Evolutionary conservation across 768 basidiomycete genomes (phyloP), one percentile per base, ranked within the genome.

Genomic region (Paxillus ammoniavirescens): DNA sequence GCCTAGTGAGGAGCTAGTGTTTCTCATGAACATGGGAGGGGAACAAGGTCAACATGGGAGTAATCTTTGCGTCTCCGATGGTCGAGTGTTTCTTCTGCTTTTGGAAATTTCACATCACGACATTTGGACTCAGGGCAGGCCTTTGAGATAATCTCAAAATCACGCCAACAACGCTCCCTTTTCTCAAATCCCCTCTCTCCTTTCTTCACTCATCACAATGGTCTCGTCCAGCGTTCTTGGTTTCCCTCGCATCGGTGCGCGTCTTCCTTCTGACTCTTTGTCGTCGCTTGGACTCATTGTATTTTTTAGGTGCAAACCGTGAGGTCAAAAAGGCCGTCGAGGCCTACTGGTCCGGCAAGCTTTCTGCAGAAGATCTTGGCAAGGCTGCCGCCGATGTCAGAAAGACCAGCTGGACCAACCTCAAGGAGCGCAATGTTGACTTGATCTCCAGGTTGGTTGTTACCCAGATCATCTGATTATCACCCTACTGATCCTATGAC

Each of bases 251-350:
- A 93, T 95, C 73, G 93, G 66, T 68, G 18, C 52, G 14, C 17
- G 62, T 35, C 3, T n/a, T 6, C 12, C 33, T 51, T 30, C 10
- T 18, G 3, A 6, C 23, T 50, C 31, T 5, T 17, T 8, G 36
- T 36, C 44, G 5, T 4, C 17, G 4, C 52, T 61, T 38, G 13
- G 12, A 69, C 42, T 33, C 8, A 44, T 17, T 14, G 12, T 31
- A 28, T 21, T 3, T 18, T 14, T 26, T 23, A 94, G 93, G 93
- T 77, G 87, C 87, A 54, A 88, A 93, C 77, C 91, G 91, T 76
- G 93, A 96, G 77, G 83, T 95, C 58, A 97, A 97, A 78, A 96
- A 98, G 80, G 93, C 94, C 61, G 91, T 97, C 66, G 96, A 98
- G 76, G 89, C 93, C 52, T 98, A 98, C 80, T 99, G 97, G 97